Base-by-base conservation (phyloP, 306 rosid species). In the Nissolia schottii region DNA sequence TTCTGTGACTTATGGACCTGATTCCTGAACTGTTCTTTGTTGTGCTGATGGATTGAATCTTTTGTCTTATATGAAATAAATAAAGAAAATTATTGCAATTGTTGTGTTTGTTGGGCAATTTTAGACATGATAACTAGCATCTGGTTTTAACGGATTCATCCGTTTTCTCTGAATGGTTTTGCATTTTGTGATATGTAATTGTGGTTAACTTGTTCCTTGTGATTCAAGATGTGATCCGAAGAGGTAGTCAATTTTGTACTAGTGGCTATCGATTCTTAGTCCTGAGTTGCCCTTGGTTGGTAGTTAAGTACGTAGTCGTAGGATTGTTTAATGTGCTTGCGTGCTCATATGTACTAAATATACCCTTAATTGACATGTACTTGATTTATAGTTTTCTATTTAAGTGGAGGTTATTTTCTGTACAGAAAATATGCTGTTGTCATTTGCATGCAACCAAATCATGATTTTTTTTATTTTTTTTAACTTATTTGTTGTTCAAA, bases 141-240 rank as follows among this genome's bases (percentile, higher is more conserved):
- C 15, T 50, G 48, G 40, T 57, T 57, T n/a, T 23, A 13, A 53
- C 34, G 40, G 29, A 37, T 71, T 23, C 48, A 43, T 64, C 64
- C 49, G 58, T n/a, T 74, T 54, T 43, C 25, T 20, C 5, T 7
- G 70, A 40, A 38, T 74, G 77, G 19, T 54, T n/a, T 82, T 82
- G 8, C 50, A 40, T 43, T 60, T 73, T 61, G 41, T 67, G 58
- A 46, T 11, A 1, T 73, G 61, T 22, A 24, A 43, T 40, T 53
- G 20, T 59, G 41, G 58, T 16, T 18, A 61, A 40, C 43, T 51
- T 64, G 40, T 59, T 76, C 51, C n/a, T 45, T 5, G 12, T 64
- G 49, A 40, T 68, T 35, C 50, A 14, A 57, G 58, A 57, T 22
- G 6, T 56, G 67, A 58, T 61, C n/a, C 23, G 6, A 34, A 45